These are phyloP conservation scores for Ogataea populi-albae DNA, from an alignment of 805 yeast species.

Conservation along the genomic window DNA sequence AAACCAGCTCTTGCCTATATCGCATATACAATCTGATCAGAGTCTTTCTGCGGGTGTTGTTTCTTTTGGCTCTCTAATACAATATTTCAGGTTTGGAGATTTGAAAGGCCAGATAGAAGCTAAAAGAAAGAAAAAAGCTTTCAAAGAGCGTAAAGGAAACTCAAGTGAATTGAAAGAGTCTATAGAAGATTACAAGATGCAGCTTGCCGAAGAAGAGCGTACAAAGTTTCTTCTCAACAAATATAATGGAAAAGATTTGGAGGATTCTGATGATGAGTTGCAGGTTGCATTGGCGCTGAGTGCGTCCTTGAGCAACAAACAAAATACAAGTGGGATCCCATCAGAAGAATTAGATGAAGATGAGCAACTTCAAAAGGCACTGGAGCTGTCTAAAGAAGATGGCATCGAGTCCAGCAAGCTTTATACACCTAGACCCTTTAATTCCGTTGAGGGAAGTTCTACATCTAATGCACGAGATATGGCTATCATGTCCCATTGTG, in stretches of 20 bases:
- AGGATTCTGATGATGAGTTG: constrained; percentile 40
- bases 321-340: neutral
- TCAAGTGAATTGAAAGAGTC: constrained; percentile 34
- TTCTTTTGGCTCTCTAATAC: constrained; percentile 40
- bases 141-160: constrained; percentile 28
- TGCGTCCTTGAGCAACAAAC: constrained; percentile 23
- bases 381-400: constrained; percentile 22
- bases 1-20: constrained; percentile 18
- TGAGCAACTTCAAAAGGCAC: constrained; percentile 20
- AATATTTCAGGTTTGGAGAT: constrained; percentile 48
- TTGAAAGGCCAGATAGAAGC: constrained; percentile 18
- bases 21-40: constrained; percentile 24
- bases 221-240: constrained; percentile 34
- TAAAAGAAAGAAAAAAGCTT: constrained; percentile 16
- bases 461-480: neutral
- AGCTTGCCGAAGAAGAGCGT: constrained; percentile 25
- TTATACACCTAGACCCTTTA: too few relatives aligned
- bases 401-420: too few relatives aligned
- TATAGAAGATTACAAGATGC: constrained; percentile 29
- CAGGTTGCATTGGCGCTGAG: constrained; percentile 43
- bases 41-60: constrained; percentile 35
- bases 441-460: neutral
- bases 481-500: too few relatives aligned
- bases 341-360: constrained; percentile 4
- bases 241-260: constrained; percentile 43